A percentile compares a stretch with the other conserved stretches of the same genome.
Conservation (phyloP, 2,329 filamentous ascomycete species). For the Exophiala dermatitidis region DNA sequence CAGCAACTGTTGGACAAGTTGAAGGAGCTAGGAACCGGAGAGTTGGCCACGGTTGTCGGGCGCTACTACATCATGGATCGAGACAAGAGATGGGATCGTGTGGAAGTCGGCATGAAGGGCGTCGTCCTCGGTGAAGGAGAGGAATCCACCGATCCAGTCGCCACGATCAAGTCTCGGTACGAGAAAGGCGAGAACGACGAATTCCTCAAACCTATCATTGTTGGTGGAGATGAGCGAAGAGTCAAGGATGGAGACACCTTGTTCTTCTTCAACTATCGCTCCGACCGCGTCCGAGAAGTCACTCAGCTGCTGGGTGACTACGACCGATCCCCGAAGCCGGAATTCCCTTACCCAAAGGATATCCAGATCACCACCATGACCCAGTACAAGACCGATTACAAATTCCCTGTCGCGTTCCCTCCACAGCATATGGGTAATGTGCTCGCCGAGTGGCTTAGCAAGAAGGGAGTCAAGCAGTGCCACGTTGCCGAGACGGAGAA, state of each 20-base stretch:
- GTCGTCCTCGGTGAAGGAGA: constrained; percentile 82
- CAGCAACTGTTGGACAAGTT: constrained; percentile 72
- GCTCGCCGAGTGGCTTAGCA: constrained; percentile 91
- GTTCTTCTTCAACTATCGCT: constrained; percentile 99
- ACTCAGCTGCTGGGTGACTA: constrained; percentile 88
- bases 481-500: constrained; percentile 98
- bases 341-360: constrained; percentile 91
- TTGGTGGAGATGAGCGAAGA: constrained; percentile 76
- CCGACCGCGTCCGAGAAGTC: constrained; percentile 92
- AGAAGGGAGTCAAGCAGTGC: constrained; percentile 83
- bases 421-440: constrained; percentile 97
- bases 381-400: constrained; percentile 91
- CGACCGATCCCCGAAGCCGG: constrained; percentile 81
- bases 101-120: constrained; percentile 84
- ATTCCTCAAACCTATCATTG: constrained; percentile 95
- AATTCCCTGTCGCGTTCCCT: constrained; percentile 84
- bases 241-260: constrained; percentile 89
- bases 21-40: constrained; percentile 76
- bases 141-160: constrained; percentile 72
- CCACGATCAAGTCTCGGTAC: constrained; percentile 81
- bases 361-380: constrained; percentile 91
- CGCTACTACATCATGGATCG: constrained; percentile 99
- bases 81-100: constrained; percentile 96
- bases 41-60: constrained; percentile 88
- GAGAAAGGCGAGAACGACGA: constrained; percentile 85